These are phyloP conservation scores for Anaeramoeba ignava DNA, from an alignment of 78 protist species.

Conservation along the genomic window DNA sequence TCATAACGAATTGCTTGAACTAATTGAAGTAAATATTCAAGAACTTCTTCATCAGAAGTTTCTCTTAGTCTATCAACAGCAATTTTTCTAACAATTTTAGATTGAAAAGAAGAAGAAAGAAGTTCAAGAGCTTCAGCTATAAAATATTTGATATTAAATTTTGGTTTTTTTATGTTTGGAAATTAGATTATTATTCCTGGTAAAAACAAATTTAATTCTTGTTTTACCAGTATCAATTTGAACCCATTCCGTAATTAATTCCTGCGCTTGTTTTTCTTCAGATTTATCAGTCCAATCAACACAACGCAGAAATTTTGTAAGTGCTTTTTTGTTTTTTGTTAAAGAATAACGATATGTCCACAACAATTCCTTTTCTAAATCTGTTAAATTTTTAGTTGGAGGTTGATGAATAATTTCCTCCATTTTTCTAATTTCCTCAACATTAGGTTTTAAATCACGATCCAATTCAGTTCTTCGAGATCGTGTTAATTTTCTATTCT, in stretches of 20 bases:
- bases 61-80: constrained; percentile 53
- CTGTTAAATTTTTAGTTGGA: background rate
- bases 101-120: constrained; percentile 31
- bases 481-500: constrained; percentile 25
- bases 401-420: background rate
- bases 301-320: constrained; percentile 62
- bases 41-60: constrained; percentile 41
- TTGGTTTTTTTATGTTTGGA: too few species aligned
- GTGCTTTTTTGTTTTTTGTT: constrained; percentile 56
- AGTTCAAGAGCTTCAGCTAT: constrained; percentile 71
- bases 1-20: constrained; percentile 83
- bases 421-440: background rate
- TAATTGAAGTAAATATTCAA: constrained; percentile 68
- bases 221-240: background rate
- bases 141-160: too few species aligned
- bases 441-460: constrained; percentile 27
- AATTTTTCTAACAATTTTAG: constrained; percentile 45
- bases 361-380: constrained; percentile 31
- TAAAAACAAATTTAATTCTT: too few species aligned
- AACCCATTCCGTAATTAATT: background rate
- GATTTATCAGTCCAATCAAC: constrained; percentile 74
- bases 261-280: constrained; percentile 43
- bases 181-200: too few species aligned
- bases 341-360: constrained; percentile 60
- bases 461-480: constrained; percentile 16